Base-by-base conservation (phyloP, 2,329 filamentous ascomycete genomes). In the Diaporthe velutina region DNA sequence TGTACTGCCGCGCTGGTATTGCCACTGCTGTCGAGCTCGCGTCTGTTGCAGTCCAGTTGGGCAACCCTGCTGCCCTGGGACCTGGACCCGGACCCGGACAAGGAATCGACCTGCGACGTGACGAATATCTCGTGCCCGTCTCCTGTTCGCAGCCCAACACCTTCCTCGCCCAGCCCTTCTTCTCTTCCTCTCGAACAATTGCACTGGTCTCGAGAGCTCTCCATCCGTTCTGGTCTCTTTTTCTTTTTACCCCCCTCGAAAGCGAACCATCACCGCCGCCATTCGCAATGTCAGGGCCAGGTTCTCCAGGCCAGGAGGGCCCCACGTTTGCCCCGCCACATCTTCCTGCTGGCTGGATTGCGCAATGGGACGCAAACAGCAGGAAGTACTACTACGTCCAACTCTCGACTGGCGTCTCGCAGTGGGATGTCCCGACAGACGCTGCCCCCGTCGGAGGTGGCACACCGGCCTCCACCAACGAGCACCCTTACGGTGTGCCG, bases 351-450 rank as follows among this genome's bases (percentile, higher is more conserved):
- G 91, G 91, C 79, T 93, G 91, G 91, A 93, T 93, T 80, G 90
- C 91, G 74, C 91, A 93, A 84, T 93, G 91, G 91, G 91, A 93
- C 80, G 89, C 88, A 76, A 81, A 86, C 73, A 90, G 87, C 82
- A 89, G 86, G 82, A 92, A 92, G 82, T 93, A 93, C 82, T 93
- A 93, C 83, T 93, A 90, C 81, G 93, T 94, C 68, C 92, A 94
- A 83, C 89, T 94, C 72, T 92, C 91, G 71, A 94, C 92, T 10
- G 93, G 93, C 64, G 87, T 90, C 50, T 93, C 92, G 77, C 92
- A 94, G 83, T 94, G 93, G 93, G 92, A 94, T n/a, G 88, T 89
- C 42, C 93, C 93, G 42, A 94, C 90, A 19, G 86, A 90, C 74
- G 88, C 92, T 67, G 92, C 90, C 10, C 91, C 90, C 58, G 88